A percentile compares a stretch with the other conserved stretches of the same genome.
Conservation (phyloP, 1,284 basidiomycete species). For the Ganoderma multipileum region DNA sequence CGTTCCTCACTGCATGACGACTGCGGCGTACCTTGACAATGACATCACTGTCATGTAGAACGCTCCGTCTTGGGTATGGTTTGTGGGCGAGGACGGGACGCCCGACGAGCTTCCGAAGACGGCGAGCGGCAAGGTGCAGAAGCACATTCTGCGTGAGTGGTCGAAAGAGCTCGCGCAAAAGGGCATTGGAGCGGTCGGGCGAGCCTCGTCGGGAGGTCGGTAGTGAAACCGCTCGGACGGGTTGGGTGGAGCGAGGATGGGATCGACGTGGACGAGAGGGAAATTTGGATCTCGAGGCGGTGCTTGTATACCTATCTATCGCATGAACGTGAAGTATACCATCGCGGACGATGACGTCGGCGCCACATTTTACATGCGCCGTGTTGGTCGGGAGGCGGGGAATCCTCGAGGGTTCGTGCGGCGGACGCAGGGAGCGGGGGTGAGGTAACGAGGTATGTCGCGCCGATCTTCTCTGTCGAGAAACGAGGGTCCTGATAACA, state of each 20-base stretch:
- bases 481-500: conserved; percentile 30
- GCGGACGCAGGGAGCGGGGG: not conserved
- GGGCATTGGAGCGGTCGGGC: conserved; percentile 34
- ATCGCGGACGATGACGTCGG: not conserved
- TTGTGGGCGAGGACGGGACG: conserved; percentile 69
- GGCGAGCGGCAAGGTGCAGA: conserved; percentile 88
- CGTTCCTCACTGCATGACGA: not conserved
- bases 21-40: conserved; percentile 7
- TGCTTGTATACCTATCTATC: not conserved
- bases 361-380: not conserved
- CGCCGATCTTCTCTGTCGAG: conserved; percentile 1
- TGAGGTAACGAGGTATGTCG: conserved; percentile 1
- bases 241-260: not conserved
- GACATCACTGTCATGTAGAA: conserved; percentile 55
- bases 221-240: conserved; percentile 5
- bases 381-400: not conserved
- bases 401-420: conserved; percentile 1
- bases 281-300: not conserved
- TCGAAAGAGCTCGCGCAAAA: conserved; percentile 54
- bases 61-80: conserved; percentile 85
- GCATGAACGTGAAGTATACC: not conserved
- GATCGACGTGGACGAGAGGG: not conserved
- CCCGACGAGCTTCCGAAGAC: conserved; percentile 80
- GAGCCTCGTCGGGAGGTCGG: conserved; percentile 27
- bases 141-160: conserved; percentile 72